Percentiles rank a stretch among this genome's conserved stretches.
phyloP scores from a whole-genome alignment of 1,139 yeast genomes.

The Hansenula anomala region DNA sequence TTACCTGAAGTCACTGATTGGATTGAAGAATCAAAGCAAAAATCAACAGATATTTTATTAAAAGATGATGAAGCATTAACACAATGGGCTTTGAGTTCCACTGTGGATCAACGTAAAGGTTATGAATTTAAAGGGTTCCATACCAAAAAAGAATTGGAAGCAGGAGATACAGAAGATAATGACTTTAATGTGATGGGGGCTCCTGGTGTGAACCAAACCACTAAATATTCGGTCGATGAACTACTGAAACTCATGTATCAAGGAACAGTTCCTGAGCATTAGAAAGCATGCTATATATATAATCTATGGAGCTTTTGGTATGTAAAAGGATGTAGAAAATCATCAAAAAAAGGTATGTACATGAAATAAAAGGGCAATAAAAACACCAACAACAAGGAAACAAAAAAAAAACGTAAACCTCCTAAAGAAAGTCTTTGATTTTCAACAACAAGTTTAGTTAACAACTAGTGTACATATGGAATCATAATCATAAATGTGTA shows the following conservation, averaged over 20 bases:
- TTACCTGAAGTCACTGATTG: slow-evolving; percentile 89
- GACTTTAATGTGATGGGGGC: slow-evolving; percentile 10
- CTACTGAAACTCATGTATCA: slow-evolving; percentile 36
- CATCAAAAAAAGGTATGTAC: background rate
- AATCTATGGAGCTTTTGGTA: no score
- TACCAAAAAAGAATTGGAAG: slow-evolving; percentile 45
- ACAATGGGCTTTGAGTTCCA: slow-evolving; percentile 55
- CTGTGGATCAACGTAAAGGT: slow-evolving; percentile 48
- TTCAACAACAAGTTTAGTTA: no score
- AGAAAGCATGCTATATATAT: no score
- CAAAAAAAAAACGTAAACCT: background rate
- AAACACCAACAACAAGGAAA: no score
- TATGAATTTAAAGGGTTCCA: slow-evolving; percentile 61
- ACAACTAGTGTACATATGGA: background rate
- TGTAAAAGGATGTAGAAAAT: background rate
- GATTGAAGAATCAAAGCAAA: slow-evolving; percentile 57
- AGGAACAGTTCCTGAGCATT: slow-evolving; percentile 27
- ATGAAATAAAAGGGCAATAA: background rate
- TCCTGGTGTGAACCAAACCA: slow-evolving; percentile 16
- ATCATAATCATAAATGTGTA: background rate
- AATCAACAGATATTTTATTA: slow-evolving; percentile 28
- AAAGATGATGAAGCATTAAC: slow-evolving; percentile 50
- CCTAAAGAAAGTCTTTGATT: no score
- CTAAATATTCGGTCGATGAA: slow-evolving; percentile 27
- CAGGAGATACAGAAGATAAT: slow-evolving; percentile 27